A percentile compares a stretch with the other conserved stretches of the same genome.
phyloP scores from a whole-genome alignment of 345 rosid species.

The Populus ilicifolia region DNA sequence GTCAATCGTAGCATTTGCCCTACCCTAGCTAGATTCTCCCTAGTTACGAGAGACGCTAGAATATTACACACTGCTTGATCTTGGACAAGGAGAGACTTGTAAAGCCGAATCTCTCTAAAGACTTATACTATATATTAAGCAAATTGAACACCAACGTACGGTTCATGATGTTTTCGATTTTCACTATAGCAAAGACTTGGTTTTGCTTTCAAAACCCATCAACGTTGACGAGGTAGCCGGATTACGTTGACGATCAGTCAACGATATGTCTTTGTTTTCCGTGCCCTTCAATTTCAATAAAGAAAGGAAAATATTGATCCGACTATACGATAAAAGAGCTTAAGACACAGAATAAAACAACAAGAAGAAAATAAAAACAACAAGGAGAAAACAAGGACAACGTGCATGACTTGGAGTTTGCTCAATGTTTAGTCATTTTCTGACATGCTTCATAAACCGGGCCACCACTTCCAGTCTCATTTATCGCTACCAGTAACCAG shows the following conservation, averaged over 20 bases:
- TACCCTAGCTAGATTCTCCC: constrained; percentile 33
- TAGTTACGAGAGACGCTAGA: constrained; percentile 8
- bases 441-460: constrained; percentile 31
- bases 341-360: constrained; percentile 27
- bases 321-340: constrained; percentile 13
- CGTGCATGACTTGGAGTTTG: constrained; percentile 44
- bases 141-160: background rate
- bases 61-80: too few relatives aligned
- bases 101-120: background rate
- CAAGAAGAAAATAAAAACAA: constrained; percentile 13
- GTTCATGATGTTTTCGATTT: too few relatives aligned
- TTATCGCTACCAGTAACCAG: constrained; percentile 19
- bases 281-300: constrained; percentile 21
- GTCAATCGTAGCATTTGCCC: background rate
- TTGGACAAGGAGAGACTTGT: constrained; percentile 6
- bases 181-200: background rate
- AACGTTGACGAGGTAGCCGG: constrained; percentile 34
- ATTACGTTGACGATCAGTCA: constrained; percentile 40
- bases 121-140: background rate
- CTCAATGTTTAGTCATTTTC: constrained; percentile 39
- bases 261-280: constrained; percentile 23
- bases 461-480: background rate
- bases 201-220: constrained; percentile 12
- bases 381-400: constrained; percentile 28
- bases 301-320: background rate